Percentiles rank a stretch among this genome's conserved stretches.
phyloP scores from a whole-genome alignment of 31 red algal genomes.

The Odonthalia washingtoniensis region DNA sequence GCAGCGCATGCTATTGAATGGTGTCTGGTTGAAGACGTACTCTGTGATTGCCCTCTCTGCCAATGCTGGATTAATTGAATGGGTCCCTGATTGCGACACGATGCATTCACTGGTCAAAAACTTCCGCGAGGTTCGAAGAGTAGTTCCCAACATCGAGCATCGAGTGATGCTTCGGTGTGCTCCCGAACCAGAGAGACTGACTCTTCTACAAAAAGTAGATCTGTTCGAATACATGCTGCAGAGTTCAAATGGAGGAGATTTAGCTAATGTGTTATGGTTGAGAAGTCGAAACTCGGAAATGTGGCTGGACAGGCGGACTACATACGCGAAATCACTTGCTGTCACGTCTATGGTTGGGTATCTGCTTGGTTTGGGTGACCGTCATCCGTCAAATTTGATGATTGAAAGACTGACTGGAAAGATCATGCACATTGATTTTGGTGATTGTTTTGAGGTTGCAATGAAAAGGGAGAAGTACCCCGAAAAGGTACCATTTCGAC shows the following conservation, averaged over 20 bases:
- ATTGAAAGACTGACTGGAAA: constrained; percentile 89
- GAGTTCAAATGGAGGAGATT: constrained; percentile 86
- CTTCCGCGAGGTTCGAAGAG: too few species aligned
- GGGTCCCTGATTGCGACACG: too few species aligned
- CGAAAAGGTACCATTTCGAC: constrained; percentile 93
- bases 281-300: constrained; percentile 96
- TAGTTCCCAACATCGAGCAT: too few species aligned
- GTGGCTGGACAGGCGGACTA: constrained; percentile 96
- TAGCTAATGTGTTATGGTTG: constrained; percentile 93
- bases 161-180: too few species aligned
- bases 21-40: constrained; percentile 81
- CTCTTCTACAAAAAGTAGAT: too few species aligned
- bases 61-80: constrained; percentile 72
- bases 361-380: constrained; percentile 93
- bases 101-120: too few species aligned
- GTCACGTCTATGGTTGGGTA: constrained; percentile 98
- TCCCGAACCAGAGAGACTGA: too few species aligned
- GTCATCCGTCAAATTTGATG: constrained; percentile 96
- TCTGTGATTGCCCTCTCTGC: constrained; percentile 88
- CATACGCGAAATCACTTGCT: constrained; percentile 89
- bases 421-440: constrained; percentile 97
- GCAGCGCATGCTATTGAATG: constrained; percentile 46
- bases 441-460: constrained; percentile 98
- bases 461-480: constrained; percentile 97
- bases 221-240: constrained; percentile 93